These are phyloP conservation scores for Neonectria punicea DNA, from an alignment of 2,329 filamentous ascomycete species.

Conservation along the genomic window DNA sequence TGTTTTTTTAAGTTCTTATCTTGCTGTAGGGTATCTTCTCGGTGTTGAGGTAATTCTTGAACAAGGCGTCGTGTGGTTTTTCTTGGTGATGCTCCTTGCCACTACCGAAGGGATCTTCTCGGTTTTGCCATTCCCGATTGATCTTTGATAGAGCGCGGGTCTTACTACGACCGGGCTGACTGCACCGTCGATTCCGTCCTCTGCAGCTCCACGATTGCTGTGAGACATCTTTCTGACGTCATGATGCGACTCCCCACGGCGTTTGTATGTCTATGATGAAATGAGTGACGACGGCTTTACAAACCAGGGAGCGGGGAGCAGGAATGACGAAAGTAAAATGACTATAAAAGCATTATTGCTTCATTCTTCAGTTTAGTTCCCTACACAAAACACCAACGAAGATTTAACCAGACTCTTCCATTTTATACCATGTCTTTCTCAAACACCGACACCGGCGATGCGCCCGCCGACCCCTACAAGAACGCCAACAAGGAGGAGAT, in stretches of 20 bases:
- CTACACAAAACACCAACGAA: too few relatives aligned
- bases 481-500: slow-evolving; percentile 74
- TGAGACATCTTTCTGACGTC: slow-evolving; percentile 25
- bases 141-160: background rate
- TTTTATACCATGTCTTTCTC: slow-evolving; percentile 54
- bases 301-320: slow-evolving; percentile 24
- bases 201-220: slow-evolving; percentile 4
- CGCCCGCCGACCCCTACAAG: slow-evolving; percentile 81
- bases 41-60: background rate
- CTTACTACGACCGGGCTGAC: background rate
- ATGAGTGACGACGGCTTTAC: slow-evolving; percentile 38
- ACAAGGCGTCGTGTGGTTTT: background rate
- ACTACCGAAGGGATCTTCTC: too few relatives aligned
- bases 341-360: slow-evolving; percentile 31
- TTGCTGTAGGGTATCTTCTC: background rate
- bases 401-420: background rate
- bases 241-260: slow-evolving; percentile 19
- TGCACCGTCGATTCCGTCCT: background rate
- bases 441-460: slow-evolving; percentile 70
- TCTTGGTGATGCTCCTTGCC: background rate
- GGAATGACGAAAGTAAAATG: background rate
- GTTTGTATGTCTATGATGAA: slow-evolving; percentile 43
- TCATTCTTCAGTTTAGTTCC: background rate
- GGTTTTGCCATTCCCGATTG: background rate
- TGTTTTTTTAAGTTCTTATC: background rate